Percentiles rank a stretch among this genome's conserved stretches.
These are phyloP conservation scores for Russula virescens DNA, from an alignment of 768 basidiomycete genomes.

Conservation along the genomic window DNA sequence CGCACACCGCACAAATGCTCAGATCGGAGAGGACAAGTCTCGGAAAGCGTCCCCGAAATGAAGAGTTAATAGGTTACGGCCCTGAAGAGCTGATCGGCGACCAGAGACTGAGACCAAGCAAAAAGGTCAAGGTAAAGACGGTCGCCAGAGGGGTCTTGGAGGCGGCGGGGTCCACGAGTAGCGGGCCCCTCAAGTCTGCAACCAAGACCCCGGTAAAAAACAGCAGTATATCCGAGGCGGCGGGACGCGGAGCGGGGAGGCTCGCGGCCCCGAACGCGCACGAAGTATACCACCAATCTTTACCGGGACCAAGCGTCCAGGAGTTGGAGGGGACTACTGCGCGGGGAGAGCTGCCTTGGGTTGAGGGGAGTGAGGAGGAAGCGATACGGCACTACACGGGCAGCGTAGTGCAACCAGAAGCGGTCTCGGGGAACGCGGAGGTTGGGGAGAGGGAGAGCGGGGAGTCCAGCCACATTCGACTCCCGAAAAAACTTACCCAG, in stretches of 20 bases:
- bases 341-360: not conserved
- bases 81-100: too few species aligned
- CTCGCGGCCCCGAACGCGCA: not conserved
- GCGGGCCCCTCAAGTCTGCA: not conserved
- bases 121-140: not conserved
- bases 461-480: not conserved
- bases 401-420: not conserved
- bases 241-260: constrained; percentile 2
- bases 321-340: not conserved
- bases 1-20: too few species aligned
- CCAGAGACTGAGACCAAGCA: not conserved
- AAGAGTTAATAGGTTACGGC: too few species aligned
- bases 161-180: not conserved
- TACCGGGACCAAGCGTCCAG: constrained; percentile 4
- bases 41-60: not conserved
- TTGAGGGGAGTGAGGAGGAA: constrained; percentile 1
- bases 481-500: not conserved
- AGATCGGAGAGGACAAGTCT: not conserved
- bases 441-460: not conserved
- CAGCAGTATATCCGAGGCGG: not conserved
- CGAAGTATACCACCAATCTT: not conserved
- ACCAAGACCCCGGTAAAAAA: not conserved
- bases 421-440: not conserved
- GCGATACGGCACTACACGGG: not conserved
- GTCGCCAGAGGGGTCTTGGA: not conserved